A percentile compares a stretch with the other conserved stretches of the same genome.
These are phyloP conservation scores for Malus sylvestris DNA, from an alignment of 306 rosid genomes.

Conservation along the genomic window DNA sequence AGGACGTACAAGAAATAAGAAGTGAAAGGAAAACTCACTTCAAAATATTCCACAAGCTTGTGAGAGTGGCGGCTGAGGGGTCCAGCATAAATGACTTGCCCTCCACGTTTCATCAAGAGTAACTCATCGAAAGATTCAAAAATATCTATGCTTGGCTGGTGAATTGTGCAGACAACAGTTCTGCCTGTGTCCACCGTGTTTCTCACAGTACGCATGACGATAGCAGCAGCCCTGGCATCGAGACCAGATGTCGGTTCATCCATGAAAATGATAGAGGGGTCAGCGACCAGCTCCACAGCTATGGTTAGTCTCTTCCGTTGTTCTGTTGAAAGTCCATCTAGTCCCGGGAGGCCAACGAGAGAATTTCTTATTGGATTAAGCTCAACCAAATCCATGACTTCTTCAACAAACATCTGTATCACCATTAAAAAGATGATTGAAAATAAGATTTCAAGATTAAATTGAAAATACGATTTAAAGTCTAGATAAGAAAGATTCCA, in stretches of 20 bases:
- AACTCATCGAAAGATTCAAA: conserved; percentile 47
- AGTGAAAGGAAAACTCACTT: conserved; percentile 20
- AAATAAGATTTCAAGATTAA: no score
- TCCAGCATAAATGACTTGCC: conserved; percentile 38
- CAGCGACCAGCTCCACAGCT: conserved; percentile 42
- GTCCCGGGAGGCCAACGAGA: conserved; percentile 39
- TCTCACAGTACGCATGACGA: conserved; percentile 44
- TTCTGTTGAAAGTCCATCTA: conserved; percentile 46
- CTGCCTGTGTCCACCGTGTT: conserved; percentile 44
- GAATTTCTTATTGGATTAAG: conserved; percentile 31
- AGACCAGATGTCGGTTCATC: conserved; percentile 50
- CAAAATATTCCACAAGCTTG: conserved; percentile 32
- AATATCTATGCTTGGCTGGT: conserved; percentile 47
- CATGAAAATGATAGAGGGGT: conserved; percentile 48
- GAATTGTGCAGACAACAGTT: conserved; percentile 47
- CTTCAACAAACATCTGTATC: conserved; percentile 37
- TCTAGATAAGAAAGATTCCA: background rate
- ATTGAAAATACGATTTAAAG: background rate
- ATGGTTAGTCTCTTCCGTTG: conserved; percentile 43
- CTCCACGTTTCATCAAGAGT: conserved; percentile 37
- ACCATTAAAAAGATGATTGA: background rate
- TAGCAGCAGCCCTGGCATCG: conserved; percentile 50
- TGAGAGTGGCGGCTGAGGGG: conserved; percentile 35
- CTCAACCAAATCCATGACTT: conserved; percentile 41
- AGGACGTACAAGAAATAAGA: background rate